Percentiles rank a stretch among this genome's conserved stretches.
Evolutionary conservation across 179 eudicot species (phyloP).

Genomic region (Spergularia azorica): DNA sequence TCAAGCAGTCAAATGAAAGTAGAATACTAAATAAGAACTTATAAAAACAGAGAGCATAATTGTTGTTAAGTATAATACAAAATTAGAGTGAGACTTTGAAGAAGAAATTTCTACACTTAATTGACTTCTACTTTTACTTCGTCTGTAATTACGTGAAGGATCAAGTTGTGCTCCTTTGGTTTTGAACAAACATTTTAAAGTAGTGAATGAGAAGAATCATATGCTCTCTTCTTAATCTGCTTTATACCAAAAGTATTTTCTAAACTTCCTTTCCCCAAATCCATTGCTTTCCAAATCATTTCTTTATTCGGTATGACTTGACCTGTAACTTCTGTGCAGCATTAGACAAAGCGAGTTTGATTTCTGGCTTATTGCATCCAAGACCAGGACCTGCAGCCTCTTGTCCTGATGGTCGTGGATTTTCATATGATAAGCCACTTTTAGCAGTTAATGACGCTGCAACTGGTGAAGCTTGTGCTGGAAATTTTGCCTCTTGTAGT

Average conservation of each 20-base stretch:
- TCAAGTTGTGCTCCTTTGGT: too few relatives aligned
- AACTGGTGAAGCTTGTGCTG: constrained; percentile 37
- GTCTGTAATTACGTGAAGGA: constrained; percentile 1
- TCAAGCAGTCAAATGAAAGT: too few relatives aligned
- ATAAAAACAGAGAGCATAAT: neutral
- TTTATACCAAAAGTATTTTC: neutral
- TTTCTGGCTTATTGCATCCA: constrained; percentile 69
- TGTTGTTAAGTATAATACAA: neutral
- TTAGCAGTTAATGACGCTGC: constrained; percentile 31
- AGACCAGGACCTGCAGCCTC: constrained; percentile 41
- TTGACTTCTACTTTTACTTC: neutral
- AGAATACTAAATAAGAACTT: too few relatives aligned
- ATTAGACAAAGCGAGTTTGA: constrained; percentile 71
- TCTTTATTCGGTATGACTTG: neutral
- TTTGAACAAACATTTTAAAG: neutral
- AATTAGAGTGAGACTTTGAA: neutral
- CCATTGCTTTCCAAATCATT: neutral
- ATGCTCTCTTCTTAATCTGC: neutral
- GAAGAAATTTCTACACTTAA: neutral
- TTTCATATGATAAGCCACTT: constrained; percentile 37
- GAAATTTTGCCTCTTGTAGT: constrained; percentile 35
- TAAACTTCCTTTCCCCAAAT: neutral
- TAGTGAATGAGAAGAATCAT: neutral
- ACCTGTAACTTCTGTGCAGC: constrained; percentile 39
- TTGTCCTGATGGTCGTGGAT: constrained; percentile 33